These are phyloP conservation scores for Yamadazyma pseudoaaseri DNA, from an alignment of 1,139 yeast genomes.

Conservation along the genomic window DNA sequence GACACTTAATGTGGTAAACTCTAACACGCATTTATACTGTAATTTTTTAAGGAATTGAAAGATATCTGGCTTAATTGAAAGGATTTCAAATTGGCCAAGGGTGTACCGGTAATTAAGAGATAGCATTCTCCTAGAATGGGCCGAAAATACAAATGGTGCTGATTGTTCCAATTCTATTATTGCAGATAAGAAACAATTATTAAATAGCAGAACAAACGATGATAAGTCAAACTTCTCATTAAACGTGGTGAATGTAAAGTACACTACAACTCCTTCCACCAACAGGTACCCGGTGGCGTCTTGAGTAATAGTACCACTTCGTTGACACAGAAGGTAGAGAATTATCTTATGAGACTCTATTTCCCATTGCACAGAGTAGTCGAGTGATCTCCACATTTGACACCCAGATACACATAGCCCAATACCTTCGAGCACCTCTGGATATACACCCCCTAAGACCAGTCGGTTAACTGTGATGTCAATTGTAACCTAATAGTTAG, in stretches of 20 bases:
- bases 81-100: background rate
- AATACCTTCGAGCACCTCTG: background rate
- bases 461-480: no score
- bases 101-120: constrained; percentile 20
- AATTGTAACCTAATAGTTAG: no score
- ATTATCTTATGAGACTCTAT: background rate
- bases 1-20: background rate
- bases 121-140: constrained; percentile 30
- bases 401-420: background rate
- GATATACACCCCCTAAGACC: no score
- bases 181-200: constrained; percentile 30
- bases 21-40: background rate
- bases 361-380: background rate
- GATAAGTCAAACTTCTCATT: constrained; percentile 1
- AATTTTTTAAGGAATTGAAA: no score
- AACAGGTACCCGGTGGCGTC: background rate
- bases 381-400: background rate
- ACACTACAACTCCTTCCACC: background rate
- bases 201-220: constrained; percentile 14
- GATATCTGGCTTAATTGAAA: background rate
- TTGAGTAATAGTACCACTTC: background rate
- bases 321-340: background rate
- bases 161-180: constrained; percentile 27
- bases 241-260: background rate
- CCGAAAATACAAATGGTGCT: constrained; percentile 39